A percentile compares a stretch with the other conserved stretches of the same genome.
Evolutionary conservation across 805 yeast species (phyloP).

Genomic region (Monosporozyma solicola): DNA sequence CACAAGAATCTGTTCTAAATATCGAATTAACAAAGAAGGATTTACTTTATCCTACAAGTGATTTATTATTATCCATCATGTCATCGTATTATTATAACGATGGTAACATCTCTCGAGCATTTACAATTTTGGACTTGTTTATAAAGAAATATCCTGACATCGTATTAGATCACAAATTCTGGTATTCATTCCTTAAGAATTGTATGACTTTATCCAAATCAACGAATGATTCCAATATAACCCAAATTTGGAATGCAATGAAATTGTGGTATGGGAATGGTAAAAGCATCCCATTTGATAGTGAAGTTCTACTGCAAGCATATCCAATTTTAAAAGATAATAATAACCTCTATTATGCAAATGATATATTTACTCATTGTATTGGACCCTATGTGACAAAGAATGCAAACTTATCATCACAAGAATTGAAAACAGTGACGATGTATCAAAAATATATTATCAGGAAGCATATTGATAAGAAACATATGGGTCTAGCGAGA

Average conservation of each 20-base stretch:
- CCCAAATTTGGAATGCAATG: slow-evolving; percentile 16
- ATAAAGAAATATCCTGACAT: slow-evolving; percentile 15
- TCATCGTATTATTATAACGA: slow-evolving; percentile 14
- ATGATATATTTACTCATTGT: slow-evolving; percentile 9
- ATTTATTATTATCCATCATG: slow-evolving; percentile 16
- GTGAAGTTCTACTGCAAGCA: slow-evolving; percentile 9
- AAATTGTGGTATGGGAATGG: slow-evolving; percentile 15
- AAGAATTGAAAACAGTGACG: slow-evolving; percentile 8
- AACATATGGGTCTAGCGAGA: slow-evolving; percentile 8
- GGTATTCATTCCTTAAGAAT: slow-evolving; percentile 16
- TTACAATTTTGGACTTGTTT: slow-evolving; percentile 14
- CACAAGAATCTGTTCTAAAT: not conserved
- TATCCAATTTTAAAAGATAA: slow-evolving; percentile 6
- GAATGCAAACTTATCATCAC: not conserved
- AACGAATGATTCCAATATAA: not conserved
- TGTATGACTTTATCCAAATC: not conserved
- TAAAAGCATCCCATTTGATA: slow-evolving; percentile 12
- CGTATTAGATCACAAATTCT: slow-evolving; percentile 15
- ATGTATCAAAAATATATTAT: slow-evolving; percentile 18
- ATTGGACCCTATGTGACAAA: not conserved
- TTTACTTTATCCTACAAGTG: slow-evolving; percentile 11
- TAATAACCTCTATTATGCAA: slow-evolving; percentile 13
- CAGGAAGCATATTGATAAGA: slow-evolving; percentile 11
- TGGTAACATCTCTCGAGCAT: slow-evolving; percentile 10
- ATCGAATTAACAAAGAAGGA: not conserved